Percentiles rank a stretch among this genome's conserved stretches.
Conservation (phyloP, 345 rosid genomes). For the Citrus sp. region DNA sequence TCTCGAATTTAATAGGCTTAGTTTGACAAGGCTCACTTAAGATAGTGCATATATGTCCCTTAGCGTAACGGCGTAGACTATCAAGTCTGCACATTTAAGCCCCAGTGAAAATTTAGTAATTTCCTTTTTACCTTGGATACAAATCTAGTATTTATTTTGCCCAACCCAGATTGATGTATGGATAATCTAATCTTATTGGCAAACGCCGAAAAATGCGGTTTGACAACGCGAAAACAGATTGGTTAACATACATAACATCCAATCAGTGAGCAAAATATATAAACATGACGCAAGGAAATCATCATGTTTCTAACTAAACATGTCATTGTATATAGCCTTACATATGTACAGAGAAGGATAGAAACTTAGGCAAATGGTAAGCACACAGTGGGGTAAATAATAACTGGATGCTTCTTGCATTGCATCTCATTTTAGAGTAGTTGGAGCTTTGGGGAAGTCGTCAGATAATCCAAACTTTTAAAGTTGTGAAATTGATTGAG, state of each 20-base stretch:
- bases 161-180: not conserved
- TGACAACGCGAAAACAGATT: not conserved
- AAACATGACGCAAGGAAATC: not conserved
- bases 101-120: not conserved
- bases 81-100: not conserved
- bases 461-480: not conserved
- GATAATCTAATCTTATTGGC: not conserved
- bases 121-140: not conserved
- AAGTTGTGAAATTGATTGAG: not conserved
- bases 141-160: not conserved
- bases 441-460: slow-evolving; percentile 3
- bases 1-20: not conserved
- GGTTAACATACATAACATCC: slow-evolving; percentile 1
- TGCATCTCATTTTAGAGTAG: slow-evolving; percentile 1
- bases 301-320: not conserved
- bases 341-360: slow-evolving; percentile 1
- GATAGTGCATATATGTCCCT: not conserved
- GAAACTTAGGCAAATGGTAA: slow-evolving; percentile 1
- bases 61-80: not conserved
- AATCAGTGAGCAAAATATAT: not conserved
- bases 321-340: not conserved
- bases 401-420: not conserved
- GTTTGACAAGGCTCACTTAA: not conserved
- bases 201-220: not conserved
- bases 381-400: not conserved